Base-by-base conservation (phyloP, 768 basidiomycete species). In the Leccinum truebloodii region DNA sequence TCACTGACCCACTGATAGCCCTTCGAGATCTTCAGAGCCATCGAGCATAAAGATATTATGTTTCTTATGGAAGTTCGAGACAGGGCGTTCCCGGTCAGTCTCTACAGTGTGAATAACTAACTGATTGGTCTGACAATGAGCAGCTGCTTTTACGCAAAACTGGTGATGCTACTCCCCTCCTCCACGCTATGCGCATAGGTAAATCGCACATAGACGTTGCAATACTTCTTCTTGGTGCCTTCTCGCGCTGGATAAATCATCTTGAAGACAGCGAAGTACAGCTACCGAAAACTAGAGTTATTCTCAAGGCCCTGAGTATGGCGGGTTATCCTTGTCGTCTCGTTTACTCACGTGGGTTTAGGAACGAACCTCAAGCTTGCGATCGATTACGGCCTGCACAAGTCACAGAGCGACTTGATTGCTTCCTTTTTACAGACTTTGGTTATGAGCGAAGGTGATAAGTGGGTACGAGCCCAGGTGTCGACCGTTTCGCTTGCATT, bases 361-460 rank as follows among this genome's bases (percentile, higher is more conserved):
- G 90, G 90, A 48, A 82, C 85, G 18, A 94, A 95, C 71, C 83
- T 98, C 57, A 95, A 96, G 72, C 82, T 94, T 50, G 95, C 94
- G 2, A 97, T 98, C 55, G 92, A 95, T 69, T 88, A 88, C 65
- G 93, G 93, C 20, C 80, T 96, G 46, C 83, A 89, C 63, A 87
- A 85, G 67, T 86, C 87, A 0, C 89, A 93, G 71, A 89, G 85
- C 62, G 88, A 92, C 68, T 81, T 98, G 50, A 90, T 92, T 54
- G 91, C 95, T 4, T 94, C 92, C 1, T 98, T 95, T 75, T 78
- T 98, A 67, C 95, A 98, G 76, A 94, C 94, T 16, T 78, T 98
- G 37, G 86, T 98, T 65, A 98, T 98, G 95, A 94, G 91, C 58
- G 95, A 97, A 79, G 95, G 95, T 16, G 92, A 95, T 65, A 83